Evolutionary conservation across 306 rosid genomes (phyloP), one percentile per base, ranked within the genome.

Genomic region (Cicer bijugum): DNA sequence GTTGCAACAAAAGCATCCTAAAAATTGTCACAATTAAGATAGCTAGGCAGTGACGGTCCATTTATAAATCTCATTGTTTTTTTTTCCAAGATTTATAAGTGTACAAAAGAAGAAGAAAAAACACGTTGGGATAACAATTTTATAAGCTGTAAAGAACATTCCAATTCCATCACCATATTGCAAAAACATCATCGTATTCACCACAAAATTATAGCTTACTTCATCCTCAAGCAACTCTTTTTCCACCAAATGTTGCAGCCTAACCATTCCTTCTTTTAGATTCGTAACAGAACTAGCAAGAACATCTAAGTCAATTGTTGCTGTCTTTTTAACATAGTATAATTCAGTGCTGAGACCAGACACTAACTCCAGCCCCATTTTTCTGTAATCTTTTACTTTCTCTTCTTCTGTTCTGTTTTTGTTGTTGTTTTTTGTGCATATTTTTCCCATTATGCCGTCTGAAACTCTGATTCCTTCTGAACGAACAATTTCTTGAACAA

Each of bases 361-460:
- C 12, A 91, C 97, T 0, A 95, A 82, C 65, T 91, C 99, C 5
- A 95, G 79, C 14, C 99, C 99, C 97, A 91, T 90, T 71, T 88
- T 87, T 74, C 86, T 80, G 84, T 94, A 89, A 62, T 89, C 91
- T 14, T 89, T 90, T 81, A 89, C 99, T 39, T 84, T 86, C 74
- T 94, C 92, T 84, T 91, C 96, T 10, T 78, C 82, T 0, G 92
- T 83, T 78, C 80, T 75, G 78, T 35, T 75, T 71, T 81, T 89
- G 57, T 83, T 89, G 60, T 83, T 89, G 64, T 73, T 91, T 69
- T 73, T 85, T 73, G 85, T 90, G 85, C 85, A 83, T 68, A 93
- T 91, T 67, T 84, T 89, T 35, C 98, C 98, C 98, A 91, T 91
- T 6, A 93, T 93, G 92, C 98, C 91, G 0, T 89, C 92, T 0